These are phyloP conservation scores for Fistulinella prunicolor DNA, from an alignment of 768 basidiomycete species.

Conservation along the genomic window DNA sequence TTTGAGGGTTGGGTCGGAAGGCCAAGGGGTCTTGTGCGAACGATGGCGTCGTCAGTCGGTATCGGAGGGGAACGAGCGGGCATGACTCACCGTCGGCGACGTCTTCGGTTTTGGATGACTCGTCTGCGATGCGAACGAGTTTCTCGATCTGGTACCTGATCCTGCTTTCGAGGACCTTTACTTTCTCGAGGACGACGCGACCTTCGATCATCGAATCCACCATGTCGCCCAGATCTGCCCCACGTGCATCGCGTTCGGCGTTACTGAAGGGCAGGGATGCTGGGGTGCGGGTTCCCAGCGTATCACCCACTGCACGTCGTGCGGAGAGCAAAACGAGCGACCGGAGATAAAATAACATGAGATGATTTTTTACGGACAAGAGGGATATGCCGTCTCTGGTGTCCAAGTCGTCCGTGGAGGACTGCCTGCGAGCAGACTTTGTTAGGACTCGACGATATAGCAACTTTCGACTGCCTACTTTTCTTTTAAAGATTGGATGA, in stretches of 20 bases:
- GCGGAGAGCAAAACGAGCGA: constrained; percentile 72
- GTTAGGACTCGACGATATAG: constrained; percentile 13
- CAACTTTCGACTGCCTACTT: constrained; percentile 41
- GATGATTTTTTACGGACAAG: constrained; percentile 81
- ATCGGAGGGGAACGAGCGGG: background rate
- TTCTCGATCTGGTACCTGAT: constrained; percentile 98
- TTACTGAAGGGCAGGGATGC: constrained; percentile 52
- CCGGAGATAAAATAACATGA: constrained; percentile 83
- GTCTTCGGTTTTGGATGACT: constrained; percentile 43
- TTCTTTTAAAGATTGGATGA: constrained; percentile 51
- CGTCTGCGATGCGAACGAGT: constrained; percentile 73
- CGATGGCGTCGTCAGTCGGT: too few relatives aligned
- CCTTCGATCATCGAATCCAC: constrained; percentile 78
- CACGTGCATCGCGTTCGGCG: constrained; percentile 50
- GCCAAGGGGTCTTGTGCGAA: constrained; percentile 94
- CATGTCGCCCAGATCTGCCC: constrained; percentile 63
- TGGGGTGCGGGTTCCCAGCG: constrained; percentile 49
- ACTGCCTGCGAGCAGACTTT: constrained; percentile 23
- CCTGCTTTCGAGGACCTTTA: constrained; percentile 76
- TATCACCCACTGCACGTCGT: constrained; percentile 67
- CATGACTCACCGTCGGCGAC: constrained; percentile 55
- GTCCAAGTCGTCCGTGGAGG: constrained; percentile 40
- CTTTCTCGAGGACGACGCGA: constrained; percentile 85
- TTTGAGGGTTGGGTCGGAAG: constrained; percentile 87
- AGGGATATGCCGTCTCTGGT: constrained; percentile 85